phyloP scores from a whole-genome alignment of 1,139 yeast species.

The Saccharomycopsis hybrid region DNA sequence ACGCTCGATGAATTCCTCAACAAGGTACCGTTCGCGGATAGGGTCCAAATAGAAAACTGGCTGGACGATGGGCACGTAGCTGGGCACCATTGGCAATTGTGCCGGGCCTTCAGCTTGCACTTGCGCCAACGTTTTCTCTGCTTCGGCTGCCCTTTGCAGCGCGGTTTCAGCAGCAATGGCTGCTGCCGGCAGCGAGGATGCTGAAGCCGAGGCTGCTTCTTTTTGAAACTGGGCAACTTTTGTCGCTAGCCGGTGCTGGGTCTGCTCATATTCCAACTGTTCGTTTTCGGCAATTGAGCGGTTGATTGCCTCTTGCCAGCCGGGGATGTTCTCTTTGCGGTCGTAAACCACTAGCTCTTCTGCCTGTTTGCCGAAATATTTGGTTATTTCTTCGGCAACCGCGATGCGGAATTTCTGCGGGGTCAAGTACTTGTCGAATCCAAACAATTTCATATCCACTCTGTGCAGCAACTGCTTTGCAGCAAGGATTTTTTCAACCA shows the following conservation, averaged over 20 bases:
- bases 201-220: background rate
- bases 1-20: background rate
- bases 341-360: too few species aligned
- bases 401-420: too few species aligned
- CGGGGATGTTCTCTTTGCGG: too few species aligned
- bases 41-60: slow-evolving; percentile 1
- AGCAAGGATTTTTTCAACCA: too few species aligned
- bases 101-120: background rate
- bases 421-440: too few species aligned
- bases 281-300: too few species aligned
- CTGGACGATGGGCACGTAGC: background rate
- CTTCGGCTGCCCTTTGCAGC: background rate
- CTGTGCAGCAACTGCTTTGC: too few species aligned
- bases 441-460: too few species aligned
- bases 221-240: background rate
- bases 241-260: background rate
- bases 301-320: too few species aligned
- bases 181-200: background rate
- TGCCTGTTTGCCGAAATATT: too few species aligned
- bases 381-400: too few species aligned
- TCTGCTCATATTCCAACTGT: too few species aligned
- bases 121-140: background rate
- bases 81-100: background rate
- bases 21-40: background rate
- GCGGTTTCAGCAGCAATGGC: background rate